Base-by-base conservation (phyloP, 805 yeast species). In the Metschnikowia hibisci region DNA sequence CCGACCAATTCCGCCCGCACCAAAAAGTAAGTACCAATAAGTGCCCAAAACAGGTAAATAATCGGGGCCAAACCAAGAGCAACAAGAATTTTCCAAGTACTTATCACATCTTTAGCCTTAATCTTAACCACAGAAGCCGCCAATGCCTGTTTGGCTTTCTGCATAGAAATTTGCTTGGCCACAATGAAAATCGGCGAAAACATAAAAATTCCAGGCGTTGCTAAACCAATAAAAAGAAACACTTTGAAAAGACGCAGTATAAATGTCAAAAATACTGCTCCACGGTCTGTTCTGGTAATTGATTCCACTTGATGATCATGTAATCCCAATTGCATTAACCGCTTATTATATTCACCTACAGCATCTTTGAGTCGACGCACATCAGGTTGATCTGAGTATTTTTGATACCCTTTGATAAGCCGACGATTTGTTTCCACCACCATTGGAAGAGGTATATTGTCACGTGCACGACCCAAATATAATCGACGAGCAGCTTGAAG, bases 11-110 rank as follows among this genome's bases (percentile, higher is more conserved):
- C 44, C 25, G 36, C 36, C 48, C 40, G 40, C 25, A 51, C 51
- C 22, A 55, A 40, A n/a, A 60, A 36, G 6, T 57, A 20, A 1
- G 51, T 47, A 3, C 68, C 71, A 26, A 66, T 50, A 8, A 64
- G 51, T 3, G 73, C 67, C 53, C 66, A 69, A 35, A 69, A 64
- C 3, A 65, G 60, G 47, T 69, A 69, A 18, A 69, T 57, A 28
- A 59, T 54, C 4, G 74, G 74, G 1, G 74, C 74, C 27, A 67
- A 50, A 1, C 62, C 68, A 38, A 69, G 54, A 0, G 74, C 73
- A 27, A 69, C 74, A 25, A 69, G 48, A 13, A 67, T 67, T 47
- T 69, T 69, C 74, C 74, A 69, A 1, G 73, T 64, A 6, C 69
- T 65, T 36, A 69, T 53, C 18, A 69, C 74, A 53, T 69, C 74